These are phyloP conservation scores for Yamadazyma blattariae DNA, from an alignment of 1,139 yeast species.

Conservation along the genomic window DNA sequence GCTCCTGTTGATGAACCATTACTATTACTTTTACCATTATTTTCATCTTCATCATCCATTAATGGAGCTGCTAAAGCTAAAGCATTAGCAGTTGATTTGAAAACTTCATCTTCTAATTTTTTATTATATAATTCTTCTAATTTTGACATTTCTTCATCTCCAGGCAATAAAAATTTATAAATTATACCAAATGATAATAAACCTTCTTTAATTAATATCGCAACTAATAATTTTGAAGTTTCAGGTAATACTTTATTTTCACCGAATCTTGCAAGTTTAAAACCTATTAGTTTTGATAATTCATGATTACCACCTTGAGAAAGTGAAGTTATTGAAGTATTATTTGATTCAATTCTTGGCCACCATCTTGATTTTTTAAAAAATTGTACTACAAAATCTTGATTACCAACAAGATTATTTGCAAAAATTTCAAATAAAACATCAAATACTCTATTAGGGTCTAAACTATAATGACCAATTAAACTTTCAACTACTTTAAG, in stretches of 20 bases:
- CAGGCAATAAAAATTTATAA: slow-evolving; percentile 55
- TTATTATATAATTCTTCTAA: slow-evolving; percentile 48
- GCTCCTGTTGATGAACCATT: not conserved
- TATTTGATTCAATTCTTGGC: slow-evolving; percentile 46
- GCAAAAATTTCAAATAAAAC: slow-evolving; percentile 52
- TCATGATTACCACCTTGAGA: slow-evolving; percentile 55
- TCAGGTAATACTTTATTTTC: slow-evolving; percentile 38
- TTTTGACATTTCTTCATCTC: slow-evolving; percentile 34
- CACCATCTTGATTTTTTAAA: slow-evolving; percentile 61
- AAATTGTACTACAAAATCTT: slow-evolving; percentile 46
- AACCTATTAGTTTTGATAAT: slow-evolving; percentile 60
- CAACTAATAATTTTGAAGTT: slow-evolving; percentile 43
- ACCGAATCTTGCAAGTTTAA: slow-evolving; percentile 44
- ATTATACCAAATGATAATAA: slow-evolving; percentile 64
- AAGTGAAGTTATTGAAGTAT: slow-evolving; percentile 25
- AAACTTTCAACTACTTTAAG: slow-evolving; percentile 52
- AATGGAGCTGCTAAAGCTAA: slow-evolving; percentile 87
- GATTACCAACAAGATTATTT: slow-evolving; percentile 42
- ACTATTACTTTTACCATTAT: slow-evolving; percentile 15
- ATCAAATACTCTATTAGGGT: slow-evolving; percentile 71
- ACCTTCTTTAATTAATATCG: slow-evolving; percentile 65
- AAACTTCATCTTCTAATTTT: slow-evolving; percentile 58
- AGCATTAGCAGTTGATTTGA: slow-evolving; percentile 71
- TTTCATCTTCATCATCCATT: slow-evolving; percentile 54
- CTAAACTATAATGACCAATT: slow-evolving; percentile 77